Evolutionary conservation across 352 stramenopile genomes (phyloP).

Genomic region (Phytophthora constricta): DNA sequence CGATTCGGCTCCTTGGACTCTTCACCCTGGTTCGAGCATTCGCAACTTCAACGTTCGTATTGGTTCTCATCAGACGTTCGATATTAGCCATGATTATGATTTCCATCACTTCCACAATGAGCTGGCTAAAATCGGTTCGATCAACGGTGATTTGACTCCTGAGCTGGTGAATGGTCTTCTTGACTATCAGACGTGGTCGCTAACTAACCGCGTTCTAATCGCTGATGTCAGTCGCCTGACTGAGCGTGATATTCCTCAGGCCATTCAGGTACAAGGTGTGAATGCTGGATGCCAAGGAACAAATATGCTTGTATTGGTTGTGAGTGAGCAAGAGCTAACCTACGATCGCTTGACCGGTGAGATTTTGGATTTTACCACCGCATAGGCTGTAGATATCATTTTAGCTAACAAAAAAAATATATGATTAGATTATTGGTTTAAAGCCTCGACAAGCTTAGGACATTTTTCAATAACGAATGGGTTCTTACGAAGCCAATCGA

Average conservation of each 20-base stretch:
- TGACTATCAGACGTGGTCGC: conserved; percentile 5
- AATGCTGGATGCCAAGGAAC: conserved; percentile 24
- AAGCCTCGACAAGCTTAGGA: neutral
- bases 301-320: conserved; percentile 27
- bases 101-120: neutral
- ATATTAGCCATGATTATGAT: conserved; percentile 10
- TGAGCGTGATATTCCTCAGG: conserved; percentile 16
- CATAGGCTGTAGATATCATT: conserved; percentile 3
- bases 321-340: neutral
- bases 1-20: conserved; percentile 7
- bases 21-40: conserved; percentile 7
- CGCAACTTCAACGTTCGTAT: conserved; percentile 18
- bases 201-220: neutral
- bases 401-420: conserved; percentile 11
- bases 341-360: neutral
- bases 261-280: conserved; percentile 17
- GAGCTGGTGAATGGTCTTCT: conserved; percentile 8
- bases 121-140: neutral
- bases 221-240: conserved; percentile 8
- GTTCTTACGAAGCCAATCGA: too few species aligned
- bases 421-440: conserved; percentile 10
- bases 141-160: conserved; percentile 12
- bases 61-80: neutral
- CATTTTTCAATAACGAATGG: conserved; percentile 7
- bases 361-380: neutral